Base-by-base conservation (phyloP, 208 protist species). In the Angomonas deanei region DNA sequence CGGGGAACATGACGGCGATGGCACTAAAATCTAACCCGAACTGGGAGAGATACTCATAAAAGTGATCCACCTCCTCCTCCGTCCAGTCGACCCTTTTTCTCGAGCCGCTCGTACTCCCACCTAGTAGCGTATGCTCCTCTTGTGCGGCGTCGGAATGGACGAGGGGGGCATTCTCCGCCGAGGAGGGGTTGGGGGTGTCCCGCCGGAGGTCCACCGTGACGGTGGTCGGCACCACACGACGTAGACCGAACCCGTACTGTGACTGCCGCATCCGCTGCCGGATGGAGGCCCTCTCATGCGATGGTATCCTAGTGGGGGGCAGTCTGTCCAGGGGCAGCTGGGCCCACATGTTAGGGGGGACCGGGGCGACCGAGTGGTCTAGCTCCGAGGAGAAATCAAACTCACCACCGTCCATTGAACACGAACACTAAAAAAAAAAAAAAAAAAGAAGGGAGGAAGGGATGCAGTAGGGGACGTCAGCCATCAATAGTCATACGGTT, bases 21-120 rank as follows among this genome's bases (percentile, higher is more conserved):
- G 84, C 80, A 33, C 74, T 80, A 58, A 97, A 97, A 74, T 97
- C 88, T 0, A 88, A 92, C 48, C 92, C 92, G 72, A 83, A 94
- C 69, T 96, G 85, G 23, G 81, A 87, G 42, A 97, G 84, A 8
- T 75, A 78, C 52, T 76, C 64, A 64, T 92, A 97, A 64, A 97
- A 94, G 39, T 69, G 69, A 13, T 64, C 60, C 6, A 91, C 62
- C 47, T 97, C 89, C 15, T 74, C 82, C 26, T 91, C 80, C 26
- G 68, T 92, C 85, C 86, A 96, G 39, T 84, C 81, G 26, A 78
- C 70, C 21, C 80, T 66, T 30, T 74, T 61, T 2, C 60, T 66
- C 27, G 62, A 57, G 28, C 28, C n/a, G 53, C 27, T 42, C 28
- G 28, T 6, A 17, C 27, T 42, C 10, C 33, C 33, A 11, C 28